Base-by-base conservation (phyloP, 2,329 filamentous ascomycete species). In the Cladophialophora chaetospira region DNA sequence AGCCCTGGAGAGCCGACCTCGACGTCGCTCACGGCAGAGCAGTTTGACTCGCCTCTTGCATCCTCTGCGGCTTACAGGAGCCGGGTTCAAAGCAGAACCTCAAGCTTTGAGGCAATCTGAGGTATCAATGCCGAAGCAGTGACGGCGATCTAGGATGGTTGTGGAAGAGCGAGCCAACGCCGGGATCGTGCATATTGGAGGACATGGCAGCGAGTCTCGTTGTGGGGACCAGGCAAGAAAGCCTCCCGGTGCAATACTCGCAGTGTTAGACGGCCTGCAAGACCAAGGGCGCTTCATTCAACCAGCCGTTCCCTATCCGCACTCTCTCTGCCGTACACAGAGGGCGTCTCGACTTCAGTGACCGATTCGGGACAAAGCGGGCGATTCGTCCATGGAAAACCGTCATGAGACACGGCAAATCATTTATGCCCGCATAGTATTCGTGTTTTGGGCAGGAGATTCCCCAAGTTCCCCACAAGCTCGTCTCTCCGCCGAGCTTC, bases 401-500 rank as follows among this genome's bases (percentile, higher is more conserved):
- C n/a, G 42, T n/a, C 23, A 11, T 11, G 21, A n/a, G 5, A 28
- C 4, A 19, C 25, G 48, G 48, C 21, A 51, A 19, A 51, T 51
- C 35, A 21, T 51, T 51, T 51, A 51, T 38, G 48, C 48, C 23
- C 17, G 15, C 23, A 33, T 40, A 10, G 9, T 29, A 31, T 13
- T 33, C 33, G 42, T n/a, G n/a, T n/a, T n/a, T n/a, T n/a, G n/a
- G n/a, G n/a, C n/a, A 8, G 29, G 15, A 2, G 17, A 31, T 44
- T 29, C 48, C 48, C 48, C 48, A 26, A 50, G 25, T 40, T 53
- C 46, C 48, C 58, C 58, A 57, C 54, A 51, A 46, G 49, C 38
- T 53, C 19, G 35, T 26, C 15, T 43, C 28, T 23, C 40, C 26
- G 21, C 58, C 58, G 55, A 61, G 48, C 47, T 61, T 55, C 31